A percentile compares a stretch with the other conserved stretches of the same genome.
phyloP scores from a whole-genome alignment of 495 filamentous ascomycete species.

The Paragyromitra xinjiangensis region DNA sequence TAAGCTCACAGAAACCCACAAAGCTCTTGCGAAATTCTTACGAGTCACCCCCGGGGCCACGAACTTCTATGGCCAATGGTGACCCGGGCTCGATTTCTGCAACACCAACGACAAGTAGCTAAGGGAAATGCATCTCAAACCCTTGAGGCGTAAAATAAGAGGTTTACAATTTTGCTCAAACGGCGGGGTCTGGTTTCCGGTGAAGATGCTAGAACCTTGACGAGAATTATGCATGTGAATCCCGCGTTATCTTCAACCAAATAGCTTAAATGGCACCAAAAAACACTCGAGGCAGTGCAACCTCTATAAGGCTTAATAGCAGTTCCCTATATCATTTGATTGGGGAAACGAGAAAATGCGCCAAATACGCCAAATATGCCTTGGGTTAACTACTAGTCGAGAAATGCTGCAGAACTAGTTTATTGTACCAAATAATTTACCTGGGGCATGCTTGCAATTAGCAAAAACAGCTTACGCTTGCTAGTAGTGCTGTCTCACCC shows the following conservation, averaged over 20 bases:
- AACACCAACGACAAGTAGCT: background rate
- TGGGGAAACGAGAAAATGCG: too few species aligned
- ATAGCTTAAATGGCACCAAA: background rate
- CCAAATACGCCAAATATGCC: too few species aligned
- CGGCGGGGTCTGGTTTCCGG: background rate
- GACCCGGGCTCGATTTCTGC: too few species aligned
- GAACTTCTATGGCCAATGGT: too few species aligned
- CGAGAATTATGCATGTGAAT: background rate
- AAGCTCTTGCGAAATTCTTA: too few species aligned
- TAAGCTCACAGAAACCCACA: too few species aligned
- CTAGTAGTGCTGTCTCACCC: background rate
- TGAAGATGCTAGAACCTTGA: background rate
- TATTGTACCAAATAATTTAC: background rate
- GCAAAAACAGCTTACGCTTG: background rate
- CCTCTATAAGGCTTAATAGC: too few species aligned
- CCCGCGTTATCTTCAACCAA: background rate
- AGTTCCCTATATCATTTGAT: too few species aligned
- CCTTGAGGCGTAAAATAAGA: background rate
- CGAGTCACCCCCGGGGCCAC: too few species aligned
- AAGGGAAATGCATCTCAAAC: background rate
- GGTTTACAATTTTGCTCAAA: background rate
- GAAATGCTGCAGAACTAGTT: background rate
- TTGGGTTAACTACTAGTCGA: too few species aligned
- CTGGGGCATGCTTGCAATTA: too few species aligned
- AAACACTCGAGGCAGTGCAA: background rate